A percentile compares a stretch with the other conserved stretches of the same genome.
Conservation (phyloP, 495 filamentous ascomycete genomes). For the Hyaloscypha hepaticicola region DNA sequence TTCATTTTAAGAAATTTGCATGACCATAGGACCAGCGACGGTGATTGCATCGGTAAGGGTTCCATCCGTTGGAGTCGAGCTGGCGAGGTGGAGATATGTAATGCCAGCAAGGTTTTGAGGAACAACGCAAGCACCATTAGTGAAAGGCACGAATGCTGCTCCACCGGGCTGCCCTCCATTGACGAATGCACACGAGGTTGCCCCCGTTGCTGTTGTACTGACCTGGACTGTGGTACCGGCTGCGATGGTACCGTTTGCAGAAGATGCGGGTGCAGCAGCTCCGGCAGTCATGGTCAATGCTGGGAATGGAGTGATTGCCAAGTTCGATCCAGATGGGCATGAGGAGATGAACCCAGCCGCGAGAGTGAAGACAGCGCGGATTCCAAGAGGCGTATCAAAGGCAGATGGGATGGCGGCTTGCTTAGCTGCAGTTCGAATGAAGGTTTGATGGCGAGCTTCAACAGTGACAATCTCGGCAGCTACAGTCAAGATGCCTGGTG, state of each 20-base stretch:
- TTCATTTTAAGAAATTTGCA: conserved; percentile 45
- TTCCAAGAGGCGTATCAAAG: conserved; percentile 56
- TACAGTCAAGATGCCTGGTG: conserved; percentile 53
- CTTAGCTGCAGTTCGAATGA: conserved; percentile 50
- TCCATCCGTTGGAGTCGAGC: conserved; percentile 38
- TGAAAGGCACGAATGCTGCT: conserved; percentile 52
- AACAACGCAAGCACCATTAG: conserved; percentile 40
- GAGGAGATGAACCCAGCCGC: conserved; percentile 57
- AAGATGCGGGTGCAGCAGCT: conserved; percentile 40
- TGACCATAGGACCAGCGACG: conserved; percentile 45
- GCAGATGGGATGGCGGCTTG: conserved; percentile 53
- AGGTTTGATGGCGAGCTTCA: conserved; percentile 60
- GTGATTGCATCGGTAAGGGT: conserved; percentile 45
- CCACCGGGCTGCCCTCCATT: conserved; percentile 38
- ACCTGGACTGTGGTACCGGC: conserved; percentile 11
- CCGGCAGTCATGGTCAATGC: conserved; percentile 39
- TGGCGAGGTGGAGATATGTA: conserved; percentile 47
- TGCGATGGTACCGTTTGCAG: conserved; percentile 30
- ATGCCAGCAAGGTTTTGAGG: conserved; percentile 45
- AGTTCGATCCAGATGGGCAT: conserved; percentile 55
- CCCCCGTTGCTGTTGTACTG: conserved; percentile 37
- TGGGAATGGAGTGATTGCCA: conserved; percentile 60
- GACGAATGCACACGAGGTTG: conserved; percentile 30
- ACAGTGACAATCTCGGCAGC: conserved; percentile 62
- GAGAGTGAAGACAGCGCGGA: conserved; percentile 61